Evolutionary conservation across 495 filamentous ascomycete species (phyloP).

Genomic region (Penicillium cosmopolitanum): DNA sequence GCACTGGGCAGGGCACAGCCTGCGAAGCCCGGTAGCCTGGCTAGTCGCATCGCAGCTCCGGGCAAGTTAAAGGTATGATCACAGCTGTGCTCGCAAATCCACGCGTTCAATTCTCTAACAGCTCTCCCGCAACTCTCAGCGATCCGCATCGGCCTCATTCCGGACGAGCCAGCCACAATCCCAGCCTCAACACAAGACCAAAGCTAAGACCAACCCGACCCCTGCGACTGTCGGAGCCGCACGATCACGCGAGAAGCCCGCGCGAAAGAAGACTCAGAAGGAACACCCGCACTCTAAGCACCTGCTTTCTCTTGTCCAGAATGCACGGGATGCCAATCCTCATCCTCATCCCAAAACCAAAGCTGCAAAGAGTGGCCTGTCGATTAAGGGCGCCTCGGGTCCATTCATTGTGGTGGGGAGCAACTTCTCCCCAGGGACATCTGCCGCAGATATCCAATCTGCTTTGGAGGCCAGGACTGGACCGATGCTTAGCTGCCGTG

Average conservation of each 20-base stretch:
- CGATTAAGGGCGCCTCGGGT: slow-evolving; percentile 73
- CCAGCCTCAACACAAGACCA: slow-evolving; percentile 29
- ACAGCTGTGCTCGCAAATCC: background rate
- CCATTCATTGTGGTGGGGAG: slow-evolving; percentile 82
- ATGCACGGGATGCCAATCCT: slow-evolving; percentile 30
- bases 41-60: slow-evolving; percentile 73
- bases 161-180: slow-evolving; percentile 35
- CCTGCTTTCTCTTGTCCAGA: background rate
- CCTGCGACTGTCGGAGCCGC: slow-evolving; percentile 24
- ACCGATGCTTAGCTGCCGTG: slow-evolving; percentile 68
- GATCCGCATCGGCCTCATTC: slow-evolving; percentile 45
- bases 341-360: slow-evolving; percentile 31
- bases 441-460: slow-evolving; percentile 89
- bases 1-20: slow-evolving; percentile 44
- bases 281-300: slow-evolving; percentile 1
- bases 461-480: slow-evolving; percentile 76
- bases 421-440: slow-evolving; percentile 93
- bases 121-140: slow-evolving; percentile 30
- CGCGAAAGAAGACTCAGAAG: slow-evolving; percentile 21
- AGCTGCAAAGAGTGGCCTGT: slow-evolving; percentile 55
- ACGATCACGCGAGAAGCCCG: slow-evolving; percentile 30
- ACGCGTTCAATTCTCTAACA: background rate
- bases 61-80: background rate
- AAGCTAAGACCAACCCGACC: slow-evolving; percentile 21
- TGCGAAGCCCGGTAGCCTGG: slow-evolving; percentile 59